Conservation (phyloP, 1,139 yeast species). For the Geotrichum bryndzae region DNA sequence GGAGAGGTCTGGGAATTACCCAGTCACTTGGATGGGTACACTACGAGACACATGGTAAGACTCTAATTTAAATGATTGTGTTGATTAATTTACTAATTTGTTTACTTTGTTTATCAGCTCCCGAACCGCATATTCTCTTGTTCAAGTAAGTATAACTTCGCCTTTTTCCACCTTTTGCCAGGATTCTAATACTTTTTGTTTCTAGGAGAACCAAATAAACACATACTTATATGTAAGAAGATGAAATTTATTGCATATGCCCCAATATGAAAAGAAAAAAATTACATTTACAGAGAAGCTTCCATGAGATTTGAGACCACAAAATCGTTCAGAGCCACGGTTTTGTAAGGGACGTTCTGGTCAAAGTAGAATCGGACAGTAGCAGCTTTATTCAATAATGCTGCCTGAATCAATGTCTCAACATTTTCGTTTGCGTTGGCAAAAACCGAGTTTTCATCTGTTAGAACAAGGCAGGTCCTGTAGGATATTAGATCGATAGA, state of each 20-base stretch:
- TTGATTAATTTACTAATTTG: neutral
- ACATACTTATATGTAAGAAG: neutral
- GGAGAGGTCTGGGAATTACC: conserved; percentile 98
- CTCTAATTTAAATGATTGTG: conserved; percentile 13
- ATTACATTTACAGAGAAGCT: neutral
- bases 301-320: neutral
- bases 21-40: conserved; percentile 98
- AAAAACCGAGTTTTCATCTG: neutral
- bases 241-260: neutral
- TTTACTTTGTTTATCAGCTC: conserved; percentile 43
- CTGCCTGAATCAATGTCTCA: neutral
- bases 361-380: neutral
- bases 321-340: neutral
- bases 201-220: neutral
- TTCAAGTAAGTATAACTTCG: conserved; percentile 46
- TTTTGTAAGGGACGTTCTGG: neutral
- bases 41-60: conserved; percentile 76
- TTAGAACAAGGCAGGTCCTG: neutral
- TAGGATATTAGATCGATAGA: neutral
- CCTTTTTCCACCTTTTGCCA: neutral
- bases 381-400: neutral
- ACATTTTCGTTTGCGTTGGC: neutral
- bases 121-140: conserved; percentile 93
- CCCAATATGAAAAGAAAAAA: neutral
- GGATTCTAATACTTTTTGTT: neutral